A percentile compares a stretch with the other conserved stretches of the same genome.
phyloP scores from a whole-genome alignment of 2,329 filamentous ascomycete genomes.

The Arthrobotrys musiformis region DNA sequence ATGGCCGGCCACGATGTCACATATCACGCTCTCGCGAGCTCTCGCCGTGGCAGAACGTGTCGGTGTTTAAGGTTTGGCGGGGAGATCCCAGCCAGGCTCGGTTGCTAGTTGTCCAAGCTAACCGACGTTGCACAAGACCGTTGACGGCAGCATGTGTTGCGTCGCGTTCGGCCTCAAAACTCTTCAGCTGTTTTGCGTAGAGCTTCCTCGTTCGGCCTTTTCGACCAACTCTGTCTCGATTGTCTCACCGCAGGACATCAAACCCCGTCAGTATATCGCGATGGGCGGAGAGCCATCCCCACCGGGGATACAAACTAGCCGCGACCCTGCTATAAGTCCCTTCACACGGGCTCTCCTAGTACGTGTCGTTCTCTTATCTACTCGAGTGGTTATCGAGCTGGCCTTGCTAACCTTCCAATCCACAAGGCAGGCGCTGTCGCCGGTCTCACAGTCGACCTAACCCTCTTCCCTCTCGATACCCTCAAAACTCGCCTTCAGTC shows the following conservation, averaged over 20 bases:
- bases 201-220: neutral
- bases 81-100: neutral
- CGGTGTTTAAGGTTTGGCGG: neutral
- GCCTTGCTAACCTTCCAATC: constrained; percentile 29
- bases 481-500: constrained; percentile 98
- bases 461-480: constrained; percentile 97
- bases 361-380: neutral
- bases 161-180: constrained; percentile 31
- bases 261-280: neutral
- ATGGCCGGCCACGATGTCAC: too few species aligned
- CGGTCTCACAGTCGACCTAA: constrained; percentile 94
- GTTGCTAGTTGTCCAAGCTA: neutral
- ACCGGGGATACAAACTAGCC: neutral
- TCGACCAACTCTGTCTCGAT: constrained; percentile 1
- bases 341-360: constrained; percentile 48
- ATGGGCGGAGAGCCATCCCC: constrained; percentile 23
- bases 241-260: neutral
- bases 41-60: too few species aligned
- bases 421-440: constrained; percentile 83
- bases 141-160: neutral
- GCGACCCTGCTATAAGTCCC: constrained; percentile 19
- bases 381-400: neutral
- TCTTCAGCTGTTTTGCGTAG: constrained; percentile 23
- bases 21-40: too few species aligned
- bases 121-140: constrained; percentile 3